These are phyloP conservation scores for Rhamnella rubrinervis DNA, from an alignment of 331 rosid species.

Conservation along the genomic window DNA sequence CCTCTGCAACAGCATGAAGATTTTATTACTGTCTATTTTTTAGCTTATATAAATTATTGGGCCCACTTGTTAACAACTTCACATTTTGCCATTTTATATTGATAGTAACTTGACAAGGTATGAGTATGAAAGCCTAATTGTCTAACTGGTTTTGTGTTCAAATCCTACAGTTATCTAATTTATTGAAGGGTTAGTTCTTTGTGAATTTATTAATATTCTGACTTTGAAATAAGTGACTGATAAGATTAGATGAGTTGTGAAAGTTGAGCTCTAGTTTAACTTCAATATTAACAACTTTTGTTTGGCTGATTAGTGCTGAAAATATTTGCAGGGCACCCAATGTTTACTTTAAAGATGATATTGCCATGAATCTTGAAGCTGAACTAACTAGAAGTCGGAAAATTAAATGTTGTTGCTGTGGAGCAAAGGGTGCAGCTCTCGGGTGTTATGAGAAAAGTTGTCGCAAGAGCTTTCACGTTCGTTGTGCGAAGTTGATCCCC, in stretches of 20 bases:
- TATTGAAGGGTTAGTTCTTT: background rate
- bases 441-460: conserved; percentile 86
- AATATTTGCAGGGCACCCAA: conserved; percentile 82
- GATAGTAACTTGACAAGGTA: too few species aligned
- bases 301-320: conserved; percentile 25
- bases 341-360: conserved; percentile 72
- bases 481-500: conserved; percentile 84
- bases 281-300: conserved; percentile 1
- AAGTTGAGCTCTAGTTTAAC: background rate
- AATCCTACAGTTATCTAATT: background rate
- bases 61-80: too few species aligned
- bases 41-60: too few species aligned
- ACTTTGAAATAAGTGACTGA: background rate
- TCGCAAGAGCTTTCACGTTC: conserved; percentile 87
- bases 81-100: too few species aligned
- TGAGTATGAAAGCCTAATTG: too few species aligned
- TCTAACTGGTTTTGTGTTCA: too few species aligned
- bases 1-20: background rate
- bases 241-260: background rate
- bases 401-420: conserved; percentile 86
- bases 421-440: conserved; percentile 81
- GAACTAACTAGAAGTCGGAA: conserved; percentile 80
- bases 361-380: conserved; percentile 80
- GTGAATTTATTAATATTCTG: background rate
- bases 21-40: too few species aligned